Conservation (phyloP, 2,329 filamentous ascomycete species). For the Fusarium sp. region DNA sequence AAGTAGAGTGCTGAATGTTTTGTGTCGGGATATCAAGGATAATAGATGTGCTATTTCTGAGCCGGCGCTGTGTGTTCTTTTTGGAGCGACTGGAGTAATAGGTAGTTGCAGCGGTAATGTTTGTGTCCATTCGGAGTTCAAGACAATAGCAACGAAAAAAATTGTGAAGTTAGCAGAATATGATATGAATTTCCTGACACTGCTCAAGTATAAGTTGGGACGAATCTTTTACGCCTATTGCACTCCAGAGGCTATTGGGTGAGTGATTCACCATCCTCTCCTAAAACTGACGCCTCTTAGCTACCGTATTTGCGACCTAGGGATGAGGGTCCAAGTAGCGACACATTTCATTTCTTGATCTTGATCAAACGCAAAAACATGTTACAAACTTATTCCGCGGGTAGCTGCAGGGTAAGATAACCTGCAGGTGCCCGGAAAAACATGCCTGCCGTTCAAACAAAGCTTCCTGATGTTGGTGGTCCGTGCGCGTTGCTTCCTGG, state of each 20-base stretch:
- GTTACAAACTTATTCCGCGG: neutral
- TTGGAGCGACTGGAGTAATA: constrained; percentile 6
- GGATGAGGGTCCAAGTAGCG: neutral
- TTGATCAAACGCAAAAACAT: neutral
- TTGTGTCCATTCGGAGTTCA: no score
- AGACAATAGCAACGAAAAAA: no score
- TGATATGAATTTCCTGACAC: no score
- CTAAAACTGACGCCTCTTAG: neutral
- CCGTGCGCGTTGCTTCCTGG: constrained; percentile 44
- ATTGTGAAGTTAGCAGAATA: neutral
- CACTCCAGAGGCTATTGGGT: neutral
- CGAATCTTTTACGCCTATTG: no score
- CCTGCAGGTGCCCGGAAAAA: constrained; percentile 27
- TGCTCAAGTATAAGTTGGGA: no score
- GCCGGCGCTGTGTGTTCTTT: constrained; percentile 25
- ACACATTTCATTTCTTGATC: neutral
- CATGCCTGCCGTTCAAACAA: constrained; percentile 19
- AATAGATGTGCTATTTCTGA: constrained; percentile 12
- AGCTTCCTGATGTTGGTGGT: constrained; percentile 21
- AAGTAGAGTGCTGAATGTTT: constrained; percentile 10
- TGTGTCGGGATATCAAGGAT: neutral
- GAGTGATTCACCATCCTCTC: neutral
- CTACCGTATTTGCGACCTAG: neutral
- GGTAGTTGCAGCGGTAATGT: neutral
- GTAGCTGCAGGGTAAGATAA: constrained; percentile 36